Evolutionary conservation across 345 rosid species (phyloP), one percentile per base, ranked within the genome.

Genomic region (Ceriops decandra): DNA sequence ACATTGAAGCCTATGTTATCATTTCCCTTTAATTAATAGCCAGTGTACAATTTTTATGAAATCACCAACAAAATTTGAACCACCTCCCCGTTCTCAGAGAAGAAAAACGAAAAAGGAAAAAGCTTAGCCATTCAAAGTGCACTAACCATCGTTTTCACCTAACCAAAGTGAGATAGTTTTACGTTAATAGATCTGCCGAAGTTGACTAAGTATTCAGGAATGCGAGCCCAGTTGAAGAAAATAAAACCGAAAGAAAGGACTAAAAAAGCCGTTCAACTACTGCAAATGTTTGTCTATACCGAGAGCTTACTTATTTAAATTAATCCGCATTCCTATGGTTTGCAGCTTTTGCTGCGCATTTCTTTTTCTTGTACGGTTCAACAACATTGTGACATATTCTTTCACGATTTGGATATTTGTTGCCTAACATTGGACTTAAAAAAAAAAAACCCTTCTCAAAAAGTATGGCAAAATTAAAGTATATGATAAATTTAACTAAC

Each of bases 351-450:
- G 22, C 65, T n/a, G 19, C 26, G 17, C 51, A 20, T 36, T 72
- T 64, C 64, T 77, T 81, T 74, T 72, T 79, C 81, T 59, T 60
- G 51, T 54, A 68, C 77, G 52, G 86, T 79, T 83, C 70, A 83
- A 82, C 86, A 77, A 79, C 75, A 68, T 63, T 51, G 8, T 5
- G 52, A 68, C 64, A 68, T 66, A 67, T 59, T 68, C 71, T 72
- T 60, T 57, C 60, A 60, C 51, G 52, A 33, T 46, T 66, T 65
- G 67, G 68, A 68, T 72, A 16, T 31, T 70, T 73, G 67, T 58
- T 67, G 82, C 83, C 82, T 71, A 82, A 76, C 74, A 62, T 52
- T 53, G 66, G 77, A 82, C 78, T 72, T 24, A 24, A 24, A 24
- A 24, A 24, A 24, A 24, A 24, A 24, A 56, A 56, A 11, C 59